Conservation (phyloP, 2,329 filamentous ascomycete species). For the Fusarium armeniacum region DNA sequence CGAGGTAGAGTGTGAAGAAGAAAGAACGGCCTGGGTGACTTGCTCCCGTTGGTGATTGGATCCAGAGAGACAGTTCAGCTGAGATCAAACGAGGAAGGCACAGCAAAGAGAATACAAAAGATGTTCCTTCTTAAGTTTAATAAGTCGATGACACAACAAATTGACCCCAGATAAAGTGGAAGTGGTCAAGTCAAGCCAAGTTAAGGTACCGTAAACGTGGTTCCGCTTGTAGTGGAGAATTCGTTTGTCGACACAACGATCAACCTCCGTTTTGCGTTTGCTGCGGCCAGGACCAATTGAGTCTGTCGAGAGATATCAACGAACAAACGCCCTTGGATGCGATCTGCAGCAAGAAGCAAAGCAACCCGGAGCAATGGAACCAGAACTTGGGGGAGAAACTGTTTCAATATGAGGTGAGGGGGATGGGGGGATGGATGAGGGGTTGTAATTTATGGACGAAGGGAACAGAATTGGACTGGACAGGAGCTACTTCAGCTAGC, state of each 20-base stretch:
- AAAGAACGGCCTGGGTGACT: conserved; percentile 29
- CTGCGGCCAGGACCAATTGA: conserved; percentile 1
- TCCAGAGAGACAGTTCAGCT: conserved; percentile 24
- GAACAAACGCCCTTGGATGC: conserved; percentile 30
- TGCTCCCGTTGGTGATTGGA: conserved; percentile 11
- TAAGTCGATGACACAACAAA: conserved; percentile 17
- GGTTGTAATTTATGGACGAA: conserved; percentile 39
- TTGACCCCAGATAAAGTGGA: conserved; percentile 7
- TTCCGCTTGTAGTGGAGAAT: conserved; percentile 8
- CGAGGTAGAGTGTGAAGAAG: conserved; percentile 33
- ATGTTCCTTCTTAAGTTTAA: conserved; percentile 26
- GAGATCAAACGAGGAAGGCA: conserved; percentile 28
- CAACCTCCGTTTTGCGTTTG: conserved; percentile 8
- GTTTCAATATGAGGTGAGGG: conserved; percentile 17
- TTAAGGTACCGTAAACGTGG: conserved; percentile 9
- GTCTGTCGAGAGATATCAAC: background rate
- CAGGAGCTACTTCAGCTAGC: conserved; percentile 25
- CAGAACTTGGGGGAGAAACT: conserved; percentile 40
- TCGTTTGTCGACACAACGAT: conserved; percentile 12
- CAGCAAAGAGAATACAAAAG: background rate
- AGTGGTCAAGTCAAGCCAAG: conserved; percentile 11
- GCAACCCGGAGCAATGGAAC: conserved; percentile 47
- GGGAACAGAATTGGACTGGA: conserved; percentile 29
- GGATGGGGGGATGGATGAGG: conserved; percentile 40
- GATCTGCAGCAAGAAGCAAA: conserved; percentile 35